A percentile compares a stretch with the other conserved stretches of the same genome.
phyloP scores from a whole-genome alignment of 768 basidiomycete species.

The Holtermannia corniformis region DNA sequence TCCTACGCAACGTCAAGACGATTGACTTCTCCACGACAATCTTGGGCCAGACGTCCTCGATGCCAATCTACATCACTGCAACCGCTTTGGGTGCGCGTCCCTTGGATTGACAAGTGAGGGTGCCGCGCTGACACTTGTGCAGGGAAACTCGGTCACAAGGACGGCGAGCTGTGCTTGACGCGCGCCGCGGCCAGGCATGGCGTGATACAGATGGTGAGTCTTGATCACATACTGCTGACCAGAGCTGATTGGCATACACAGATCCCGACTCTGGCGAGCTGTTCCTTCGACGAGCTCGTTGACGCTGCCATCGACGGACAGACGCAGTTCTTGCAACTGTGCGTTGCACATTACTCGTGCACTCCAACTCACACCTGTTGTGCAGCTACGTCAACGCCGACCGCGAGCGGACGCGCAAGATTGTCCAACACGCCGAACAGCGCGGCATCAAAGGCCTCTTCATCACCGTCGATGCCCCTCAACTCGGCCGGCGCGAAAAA shows the following conservation, averaged over 20 bases:
- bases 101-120: neutral
- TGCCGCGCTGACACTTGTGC: neutral
- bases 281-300: conserved; percentile 92
- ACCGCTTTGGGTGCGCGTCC: conserved; percentile 9
- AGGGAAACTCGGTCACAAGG: conserved; percentile 82
- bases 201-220: conserved; percentile 61
- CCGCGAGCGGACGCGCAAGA: conserved; percentile 67
- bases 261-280: conserved; percentile 93
- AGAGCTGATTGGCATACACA: conserved; percentile 33
- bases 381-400: conserved; percentile 84
- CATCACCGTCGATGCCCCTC: conserved; percentile 96
- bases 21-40: conserved; percentile 79
- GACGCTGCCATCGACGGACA: conserved; percentile 72
- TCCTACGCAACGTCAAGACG: conserved; percentile 70
- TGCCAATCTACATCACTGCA: conserved; percentile 72
- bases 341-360: conserved; percentile 1
- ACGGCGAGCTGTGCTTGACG: conserved; percentile 86
- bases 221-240: too few relatives aligned
- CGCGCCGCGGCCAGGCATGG: conserved; percentile 72
- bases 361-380: neutral
- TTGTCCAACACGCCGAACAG: conserved; percentile 80
- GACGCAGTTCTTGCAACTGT: conserved; percentile 78
- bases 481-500: conserved; percentile 86
- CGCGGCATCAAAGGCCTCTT: conserved; percentile 88
- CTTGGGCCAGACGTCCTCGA: conserved; percentile 60